Evolutionary conservation across 2,329 filamentous ascomycete species (phyloP).

Genomic region (Amesomyces nigricolor): DNA sequence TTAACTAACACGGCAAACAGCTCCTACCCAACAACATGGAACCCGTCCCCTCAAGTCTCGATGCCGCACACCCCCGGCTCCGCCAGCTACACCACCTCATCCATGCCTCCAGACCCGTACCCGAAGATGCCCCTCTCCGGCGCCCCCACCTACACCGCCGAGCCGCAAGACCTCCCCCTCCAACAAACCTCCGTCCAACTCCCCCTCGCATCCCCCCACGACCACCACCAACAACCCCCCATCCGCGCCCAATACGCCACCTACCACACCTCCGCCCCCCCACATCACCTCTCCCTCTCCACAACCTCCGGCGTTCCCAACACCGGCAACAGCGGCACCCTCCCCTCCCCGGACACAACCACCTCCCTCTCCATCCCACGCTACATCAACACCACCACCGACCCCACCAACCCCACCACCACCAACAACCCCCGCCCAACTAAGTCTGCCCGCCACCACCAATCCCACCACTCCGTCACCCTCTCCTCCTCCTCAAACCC

Average conservation of each 20-base stretch:
- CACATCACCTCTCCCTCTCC: constrained; percentile 44
- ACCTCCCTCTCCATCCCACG: constrained; percentile 47
- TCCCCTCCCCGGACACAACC: neutral
- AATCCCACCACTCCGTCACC: constrained; percentile 46
- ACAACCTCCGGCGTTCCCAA: constrained; percentile 36
- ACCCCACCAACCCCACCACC: too few relatives aligned
- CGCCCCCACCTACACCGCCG: constrained; percentile 42
- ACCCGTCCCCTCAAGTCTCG: constrained; percentile 38
- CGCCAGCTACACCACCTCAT: constrained; percentile 46
- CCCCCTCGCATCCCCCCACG: constrained; percentile 42
- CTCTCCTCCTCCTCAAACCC: constrained; percentile 36
- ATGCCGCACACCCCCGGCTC: constrained; percentile 46
- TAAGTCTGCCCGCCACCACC: constrained; percentile 50
- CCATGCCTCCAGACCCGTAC: constrained; percentile 47
- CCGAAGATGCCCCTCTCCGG: constrained; percentile 49
- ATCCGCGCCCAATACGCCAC: constrained; percentile 50
- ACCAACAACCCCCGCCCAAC: constrained; percentile 40
- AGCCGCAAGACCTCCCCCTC: constrained; percentile 50
- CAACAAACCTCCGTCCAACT: constrained; percentile 49
- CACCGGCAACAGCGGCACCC: neutral
- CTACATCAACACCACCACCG: constrained; percentile 46
- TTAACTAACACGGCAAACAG: constrained; percentile 36
- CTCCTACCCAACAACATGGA: constrained; percentile 54
- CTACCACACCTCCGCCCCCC: constrained; percentile 44
- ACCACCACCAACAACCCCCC: constrained; percentile 41